phyloP scores from a whole-genome alignment of 768 basidiomycete species.

The Cystobasidium ongulense region DNA sequence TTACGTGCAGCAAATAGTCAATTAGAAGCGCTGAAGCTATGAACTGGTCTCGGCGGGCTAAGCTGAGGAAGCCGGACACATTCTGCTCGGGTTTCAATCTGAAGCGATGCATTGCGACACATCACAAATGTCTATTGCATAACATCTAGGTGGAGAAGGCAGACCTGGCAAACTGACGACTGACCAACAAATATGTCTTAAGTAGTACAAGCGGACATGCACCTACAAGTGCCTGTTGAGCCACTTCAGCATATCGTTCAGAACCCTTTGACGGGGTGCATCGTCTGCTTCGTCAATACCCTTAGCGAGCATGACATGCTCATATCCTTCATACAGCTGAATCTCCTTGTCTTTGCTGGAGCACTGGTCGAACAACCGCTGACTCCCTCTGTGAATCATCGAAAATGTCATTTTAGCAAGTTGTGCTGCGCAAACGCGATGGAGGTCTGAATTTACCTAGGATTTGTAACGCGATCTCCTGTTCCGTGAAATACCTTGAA shows the following conservation, averaged over 20 bases:
- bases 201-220: no score
- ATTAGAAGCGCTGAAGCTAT: no score
- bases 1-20: no score
- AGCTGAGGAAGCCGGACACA: no score
- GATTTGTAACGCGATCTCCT: slow-evolving; percentile 37
- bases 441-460: not conserved
- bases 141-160: not conserved
- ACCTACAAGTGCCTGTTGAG: slow-evolving; percentile 21
- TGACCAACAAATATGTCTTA: no score
- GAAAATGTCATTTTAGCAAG: not conserved
- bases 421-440: not conserved
- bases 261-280: slow-evolving; percentile 31
- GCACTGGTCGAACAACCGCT: slow-evolving; percentile 27
- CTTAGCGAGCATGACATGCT: slow-evolving; percentile 37
- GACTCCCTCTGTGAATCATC: slow-evolving; percentile 14
- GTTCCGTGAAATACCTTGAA: slow-evolving; percentile 39
- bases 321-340: slow-evolving; percentile 32
- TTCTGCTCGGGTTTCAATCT: no score
- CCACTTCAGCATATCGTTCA: slow-evolving; percentile 38
- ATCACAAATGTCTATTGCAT: not conserved
- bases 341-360: slow-evolving; percentile 35
- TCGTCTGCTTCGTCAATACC: slow-evolving; percentile 38
- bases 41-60: no score
- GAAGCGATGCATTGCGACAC: no score
- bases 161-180: no score